A percentile compares a stretch with the other conserved stretches of the same genome.
Conservation (phyloP, 257 asterid species). For the Paulownia fortunei region DNA sequence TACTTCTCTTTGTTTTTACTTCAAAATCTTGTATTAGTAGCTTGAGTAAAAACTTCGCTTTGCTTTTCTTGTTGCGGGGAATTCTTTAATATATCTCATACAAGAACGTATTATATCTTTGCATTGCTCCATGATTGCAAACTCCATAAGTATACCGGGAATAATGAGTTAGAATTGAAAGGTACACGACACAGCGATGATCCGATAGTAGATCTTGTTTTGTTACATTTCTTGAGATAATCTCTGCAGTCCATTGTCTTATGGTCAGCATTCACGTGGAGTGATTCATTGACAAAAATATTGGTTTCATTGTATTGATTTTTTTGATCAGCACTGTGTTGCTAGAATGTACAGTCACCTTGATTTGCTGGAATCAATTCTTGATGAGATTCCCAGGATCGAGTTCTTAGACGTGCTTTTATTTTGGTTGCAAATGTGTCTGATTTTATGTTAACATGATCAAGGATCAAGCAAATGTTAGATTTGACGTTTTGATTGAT, state of each 20-base stretch:
- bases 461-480: neutral
- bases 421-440: neutral
- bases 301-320: neutral
- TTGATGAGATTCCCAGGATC: conserved; percentile 9
- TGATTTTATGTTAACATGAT: neutral
- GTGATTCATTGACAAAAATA: neutral
- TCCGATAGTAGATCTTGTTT: neutral
- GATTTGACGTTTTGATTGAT: neutral
- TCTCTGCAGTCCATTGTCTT: conserved; percentile 29
- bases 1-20: conserved; percentile 18
- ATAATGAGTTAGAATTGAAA: neutral
- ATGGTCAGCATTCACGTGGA: neutral
- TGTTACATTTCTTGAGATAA: conserved; percentile 12
- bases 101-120: neutral
- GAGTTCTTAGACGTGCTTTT: neutral
- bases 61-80: neutral
- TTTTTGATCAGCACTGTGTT: conserved; percentile 13
- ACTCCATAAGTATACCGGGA: no score
- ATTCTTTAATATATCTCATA: neutral
- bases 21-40: neutral
- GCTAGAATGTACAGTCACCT: neutral
- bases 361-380: neutral
- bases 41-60: neutral
- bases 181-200: neutral
- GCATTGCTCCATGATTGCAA: no score